These are phyloP conservation scores for Hagleromyces aurorensis DNA, from an alignment of 805 yeast species.

Conservation along the genomic window DNA sequence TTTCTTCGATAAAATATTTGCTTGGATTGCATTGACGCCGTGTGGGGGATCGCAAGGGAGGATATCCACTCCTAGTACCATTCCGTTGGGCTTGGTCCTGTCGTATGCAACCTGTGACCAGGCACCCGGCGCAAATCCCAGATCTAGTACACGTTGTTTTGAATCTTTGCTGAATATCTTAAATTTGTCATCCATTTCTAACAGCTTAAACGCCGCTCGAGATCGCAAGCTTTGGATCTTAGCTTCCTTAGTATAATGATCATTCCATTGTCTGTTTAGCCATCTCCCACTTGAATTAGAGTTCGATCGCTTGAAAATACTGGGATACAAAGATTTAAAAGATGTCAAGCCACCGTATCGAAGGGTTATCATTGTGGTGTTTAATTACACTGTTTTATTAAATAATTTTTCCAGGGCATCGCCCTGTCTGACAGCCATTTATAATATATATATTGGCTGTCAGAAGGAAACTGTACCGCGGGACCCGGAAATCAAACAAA, in stretches of 20 bases:
- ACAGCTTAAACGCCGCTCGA: constrained; percentile 83
- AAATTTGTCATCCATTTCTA: constrained; percentile 64
- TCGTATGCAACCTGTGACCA: constrained; percentile 82
- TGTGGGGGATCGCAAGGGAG: constrained; percentile 69
- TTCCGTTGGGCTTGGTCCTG: constrained; percentile 41
- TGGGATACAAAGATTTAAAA: not conserved
- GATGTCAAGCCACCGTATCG: not conserved
- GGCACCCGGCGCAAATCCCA: constrained; percentile 92
- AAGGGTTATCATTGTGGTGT: not conserved
- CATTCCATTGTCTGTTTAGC: constrained; percentile 63
- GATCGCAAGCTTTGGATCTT: constrained; percentile 56
- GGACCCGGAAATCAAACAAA: too few relatives aligned
- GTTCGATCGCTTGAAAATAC: constrained; percentile 16
- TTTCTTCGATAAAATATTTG: constrained; percentile 63
- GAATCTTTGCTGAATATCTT: constrained; percentile 41
- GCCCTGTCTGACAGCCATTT: too few relatives aligned
- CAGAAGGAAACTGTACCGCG: too few relatives aligned
- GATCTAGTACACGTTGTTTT: constrained; percentile 62
- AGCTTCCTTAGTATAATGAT: constrained; percentile 61
- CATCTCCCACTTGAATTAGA: constrained; percentile 59
- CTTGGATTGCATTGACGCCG: constrained; percentile 79
- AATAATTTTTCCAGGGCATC: too few relatives aligned
- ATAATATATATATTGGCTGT: too few relatives aligned
- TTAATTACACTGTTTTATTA: not conserved
- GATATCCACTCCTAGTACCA: constrained; percentile 75